Evolutionary conservation across 345 rosid species (phyloP), one percentile per base, ranked within the genome.

Genomic region (Orychophragmus violaceus): DNA sequence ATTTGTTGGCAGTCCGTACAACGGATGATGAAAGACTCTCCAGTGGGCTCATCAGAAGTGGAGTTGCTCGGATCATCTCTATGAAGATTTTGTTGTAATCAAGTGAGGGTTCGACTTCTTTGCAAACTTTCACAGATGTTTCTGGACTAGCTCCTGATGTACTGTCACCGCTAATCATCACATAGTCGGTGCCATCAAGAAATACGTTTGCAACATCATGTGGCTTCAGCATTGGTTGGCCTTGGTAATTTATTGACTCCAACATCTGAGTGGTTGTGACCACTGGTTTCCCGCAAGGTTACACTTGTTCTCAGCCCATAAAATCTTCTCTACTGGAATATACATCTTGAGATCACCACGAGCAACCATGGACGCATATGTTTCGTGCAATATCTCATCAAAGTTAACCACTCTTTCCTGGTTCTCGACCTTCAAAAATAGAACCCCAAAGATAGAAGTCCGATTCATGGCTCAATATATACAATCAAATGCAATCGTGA

Each of bases 291-390:
- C 95, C 0, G 78, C 92, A 57, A 85, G 83, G 75, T 85, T 90
- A 79, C 97, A 90, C 76, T 90, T 87, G 85, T 90, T 90, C 46
- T 90, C 92, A 14, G 95, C 97, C 73, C 85, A 78, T 81, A 87
- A 90, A 49, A 90, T 90, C 85, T 90, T 90, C 85, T 90, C 95
- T 16, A 90, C 84, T 1, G 95, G 97, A 76, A 90, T 90, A 73
- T 90, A 95, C 97, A 87, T 85, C 48, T 95, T 90, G 7, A 90
- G 87, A 77, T 90, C 97, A 69, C 97, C 95, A 77, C 91, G 91
- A 27, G 95, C 97, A 84, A 90, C 97, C 95, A 90, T 90, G 81
- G 80, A 90, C 0, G 97, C 80, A 64, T 90, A 92, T 5, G 97
- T 90, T 78, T 90, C 97, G 49, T 88, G 90, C 79, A 90, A 63